phyloP scores from a whole-genome alignment of 192 early-diverging fungal species.

The Phlyctochytrium arcticum region DNA sequence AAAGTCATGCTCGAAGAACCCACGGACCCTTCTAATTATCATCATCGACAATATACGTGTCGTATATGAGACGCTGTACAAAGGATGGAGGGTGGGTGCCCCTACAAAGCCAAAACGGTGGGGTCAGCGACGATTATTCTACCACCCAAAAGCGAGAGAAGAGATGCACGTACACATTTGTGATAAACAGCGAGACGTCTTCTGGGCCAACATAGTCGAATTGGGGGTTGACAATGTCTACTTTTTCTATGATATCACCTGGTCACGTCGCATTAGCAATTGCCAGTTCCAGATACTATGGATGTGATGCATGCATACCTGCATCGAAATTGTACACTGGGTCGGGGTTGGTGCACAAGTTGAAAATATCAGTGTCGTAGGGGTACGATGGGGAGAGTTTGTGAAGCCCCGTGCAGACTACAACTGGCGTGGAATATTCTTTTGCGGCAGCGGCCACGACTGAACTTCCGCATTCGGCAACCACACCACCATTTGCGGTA shows the following conservation, averaged over 20 bases:
- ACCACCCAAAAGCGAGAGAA: background rate
- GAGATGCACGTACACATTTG: slow-evolving; percentile 67
- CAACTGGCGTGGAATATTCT: slow-evolving; percentile 87
- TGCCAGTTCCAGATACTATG: background rate
- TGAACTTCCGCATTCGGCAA: slow-evolving; percentile 76
- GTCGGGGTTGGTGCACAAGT: slow-evolving; percentile 73
- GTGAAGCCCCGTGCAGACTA: slow-evolving; percentile 87
- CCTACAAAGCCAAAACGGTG: slow-evolving; percentile 26
- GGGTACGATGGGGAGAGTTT: slow-evolving; percentile 85
- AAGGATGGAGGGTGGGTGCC: slow-evolving; percentile 76
- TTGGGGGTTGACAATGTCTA: slow-evolving; percentile 78
- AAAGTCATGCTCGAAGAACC: no score
- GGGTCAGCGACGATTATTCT: background rate
- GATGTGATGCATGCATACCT: slow-evolving; percentile 39
- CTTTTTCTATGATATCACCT: slow-evolving; percentile 72
- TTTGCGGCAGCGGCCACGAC: slow-evolving; percentile 86
- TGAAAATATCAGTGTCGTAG: slow-evolving; percentile 82
- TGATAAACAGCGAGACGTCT: slow-evolving; percentile 85
- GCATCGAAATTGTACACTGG: slow-evolving; percentile 76
- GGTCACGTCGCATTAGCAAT: background rate
- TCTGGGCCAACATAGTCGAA: slow-evolving; percentile 94
- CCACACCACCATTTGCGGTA: slow-evolving; percentile 88
- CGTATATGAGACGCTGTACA: slow-evolving; percentile 70
- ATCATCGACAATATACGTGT: slow-evolving; percentile 28
- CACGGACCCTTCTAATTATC: no score